Percentiles rank a stretch among this genome's conserved stretches.
Conservation (phyloP, 2,329 filamentous ascomycete species). For the Xylaria polymorpha region DNA sequence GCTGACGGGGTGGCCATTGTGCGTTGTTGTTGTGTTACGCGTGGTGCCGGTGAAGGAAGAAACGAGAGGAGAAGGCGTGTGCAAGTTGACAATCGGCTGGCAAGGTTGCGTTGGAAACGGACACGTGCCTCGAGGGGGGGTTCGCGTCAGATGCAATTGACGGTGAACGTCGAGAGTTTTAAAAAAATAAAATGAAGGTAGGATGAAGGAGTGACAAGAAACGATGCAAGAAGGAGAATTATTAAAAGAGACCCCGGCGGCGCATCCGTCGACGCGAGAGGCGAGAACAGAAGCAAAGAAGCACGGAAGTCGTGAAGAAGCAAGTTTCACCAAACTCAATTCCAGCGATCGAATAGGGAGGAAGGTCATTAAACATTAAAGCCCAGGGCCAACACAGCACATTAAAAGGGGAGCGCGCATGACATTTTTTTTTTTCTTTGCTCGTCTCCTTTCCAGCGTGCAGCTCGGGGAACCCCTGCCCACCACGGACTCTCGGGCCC, state of each 20-base stretch:
- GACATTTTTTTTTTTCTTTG: constrained; percentile 23
- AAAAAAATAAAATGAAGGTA: constrained; percentile 47
- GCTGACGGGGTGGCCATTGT: constrained; percentile 49
- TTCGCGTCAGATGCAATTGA: constrained; percentile 10
- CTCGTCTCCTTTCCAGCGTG: constrained; percentile 19
- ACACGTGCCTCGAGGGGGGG: neutral
- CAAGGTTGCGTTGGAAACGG: neutral
- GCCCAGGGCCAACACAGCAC: neutral
- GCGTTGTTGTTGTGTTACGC: constrained; percentile 4
- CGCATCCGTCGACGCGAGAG: constrained; percentile 40
- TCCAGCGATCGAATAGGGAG: constrained; percentile 23
- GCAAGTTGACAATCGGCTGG: constrained; percentile 14
- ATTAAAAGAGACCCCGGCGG: constrained; percentile 38
- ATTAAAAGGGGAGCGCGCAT: constrained; percentile 32
- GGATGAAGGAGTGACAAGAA: constrained; percentile 58
- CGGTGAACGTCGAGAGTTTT: constrained; percentile 17
- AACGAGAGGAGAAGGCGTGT: neutral
- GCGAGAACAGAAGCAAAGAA: constrained; percentile 47
- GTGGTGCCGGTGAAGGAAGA: neutral
- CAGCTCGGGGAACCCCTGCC: constrained; percentile 27
- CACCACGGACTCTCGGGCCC: constrained; percentile 33
- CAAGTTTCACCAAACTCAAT: constrained; percentile 41
- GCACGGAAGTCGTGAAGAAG: constrained; percentile 40
- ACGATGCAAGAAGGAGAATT: constrained; percentile 35
- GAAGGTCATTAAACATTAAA: constrained; percentile 26